A percentile compares a stretch with the other conserved stretches of the same genome.
Conservation (phyloP, 2,329 filamentous ascomycete species). For the Tolypocladium endophyticum region DNA sequence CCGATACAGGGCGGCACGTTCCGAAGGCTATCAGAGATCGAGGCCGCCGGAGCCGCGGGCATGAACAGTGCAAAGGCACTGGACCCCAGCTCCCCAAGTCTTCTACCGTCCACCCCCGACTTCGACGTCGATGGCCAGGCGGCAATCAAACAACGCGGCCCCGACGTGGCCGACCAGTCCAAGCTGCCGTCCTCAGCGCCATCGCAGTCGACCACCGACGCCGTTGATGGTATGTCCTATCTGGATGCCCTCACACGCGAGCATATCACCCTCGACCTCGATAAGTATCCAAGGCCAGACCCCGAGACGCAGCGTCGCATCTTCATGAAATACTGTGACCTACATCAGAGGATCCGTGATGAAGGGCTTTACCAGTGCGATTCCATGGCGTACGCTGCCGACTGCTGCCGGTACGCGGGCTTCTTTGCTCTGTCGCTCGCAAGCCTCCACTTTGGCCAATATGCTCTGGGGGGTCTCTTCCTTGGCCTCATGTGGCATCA, state of each 20-base stretch:
- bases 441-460: constrained; percentile 55
- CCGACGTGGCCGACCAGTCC: neutral
- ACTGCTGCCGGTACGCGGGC: constrained; percentile 57
- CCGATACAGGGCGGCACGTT: constrained; percentile 86
- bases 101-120: constrained; percentile 38
- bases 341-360: constrained; percentile 60
- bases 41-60: constrained; percentile 18
- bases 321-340: constrained; percentile 67
- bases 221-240: constrained; percentile 43
- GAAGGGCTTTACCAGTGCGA: constrained; percentile 78
- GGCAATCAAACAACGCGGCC: constrained; percentile 17
- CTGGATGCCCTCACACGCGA: constrained; percentile 61
- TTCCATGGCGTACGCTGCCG: constrained; percentile 68
- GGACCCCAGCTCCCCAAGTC: constrained; percentile 38
- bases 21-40: constrained; percentile 31
- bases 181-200: neutral
- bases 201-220: constrained; percentile 48
- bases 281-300: constrained; percentile 75
- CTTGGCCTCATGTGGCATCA: constrained; percentile 90
- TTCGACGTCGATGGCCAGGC: constrained; percentile 29
- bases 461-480: constrained; percentile 58
- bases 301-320: constrained; percentile 63
- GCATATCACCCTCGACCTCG: constrained; percentile 63
- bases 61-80: constrained; percentile 9
- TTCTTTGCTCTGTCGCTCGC: constrained; percentile 54